phyloP scores from a whole-genome alignment of 1,284 basidiomycete species.

The Anthracocystis setariae region DNA sequence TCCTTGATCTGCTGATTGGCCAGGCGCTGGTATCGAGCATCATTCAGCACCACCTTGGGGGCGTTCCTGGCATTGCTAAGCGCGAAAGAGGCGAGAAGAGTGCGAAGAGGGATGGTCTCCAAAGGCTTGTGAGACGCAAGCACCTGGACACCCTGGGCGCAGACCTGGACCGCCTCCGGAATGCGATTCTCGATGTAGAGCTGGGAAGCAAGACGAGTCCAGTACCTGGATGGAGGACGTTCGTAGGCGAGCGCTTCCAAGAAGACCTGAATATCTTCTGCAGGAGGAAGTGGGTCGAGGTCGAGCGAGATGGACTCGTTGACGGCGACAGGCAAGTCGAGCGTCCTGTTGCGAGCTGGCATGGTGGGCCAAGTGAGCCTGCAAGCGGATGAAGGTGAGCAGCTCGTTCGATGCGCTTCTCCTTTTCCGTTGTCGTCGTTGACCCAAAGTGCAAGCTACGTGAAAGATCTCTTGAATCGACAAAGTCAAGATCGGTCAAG shows the following conservation, averaged over 20 bases:
- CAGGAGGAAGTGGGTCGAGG: conserved; percentile 56
- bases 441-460: no score
- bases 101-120: conserved; percentile 50
- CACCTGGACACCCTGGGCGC: conserved; percentile 47
- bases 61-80: conserved; percentile 49
- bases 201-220: conserved; percentile 58
- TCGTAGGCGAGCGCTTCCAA: conserved; percentile 59
- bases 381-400: no score
- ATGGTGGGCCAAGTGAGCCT: conserved; percentile 19
- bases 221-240: conserved; percentile 53
- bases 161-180: conserved; percentile 50
- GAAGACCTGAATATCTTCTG: conserved; percentile 59
- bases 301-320: conserved; percentile 59
- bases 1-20: conserved; percentile 39
- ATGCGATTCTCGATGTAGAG: conserved; percentile 52
- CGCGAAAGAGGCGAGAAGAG: conserved; percentile 53
- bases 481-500: neutral
- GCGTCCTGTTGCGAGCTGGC: conserved; percentile 46
- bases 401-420: no score
- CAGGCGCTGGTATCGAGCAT: conserved; percentile 59
- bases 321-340: conserved; percentile 57
- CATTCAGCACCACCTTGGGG: conserved; percentile 59
- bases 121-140: conserved; percentile 47
- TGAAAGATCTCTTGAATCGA: no score
- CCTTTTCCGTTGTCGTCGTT: no score